These are phyloP conservation scores for Blastomyces emzantsi DNA, from an alignment of 2,329 filamentous ascomycete genomes.

Conservation along the genomic window DNA sequence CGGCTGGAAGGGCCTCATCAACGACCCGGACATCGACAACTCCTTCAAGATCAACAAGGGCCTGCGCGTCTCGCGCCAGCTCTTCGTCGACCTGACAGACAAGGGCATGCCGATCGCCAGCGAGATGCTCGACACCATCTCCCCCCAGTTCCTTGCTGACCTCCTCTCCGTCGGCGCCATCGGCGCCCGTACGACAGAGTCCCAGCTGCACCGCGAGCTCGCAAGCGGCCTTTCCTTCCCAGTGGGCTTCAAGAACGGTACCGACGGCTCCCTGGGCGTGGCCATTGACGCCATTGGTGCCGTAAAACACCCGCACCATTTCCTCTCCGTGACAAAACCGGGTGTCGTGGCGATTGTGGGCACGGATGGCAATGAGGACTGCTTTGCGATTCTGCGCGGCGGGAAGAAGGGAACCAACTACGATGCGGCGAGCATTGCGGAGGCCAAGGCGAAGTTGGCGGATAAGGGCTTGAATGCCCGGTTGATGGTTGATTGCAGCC, in stretches of 20 bases:
- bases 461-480: constrained; percentile 65
- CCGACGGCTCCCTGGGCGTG: constrained; percentile 79
- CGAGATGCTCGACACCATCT: constrained; percentile 98
- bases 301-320: constrained; percentile 86
- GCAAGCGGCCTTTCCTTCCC: constrained; percentile 93
- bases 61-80: constrained; percentile 70
- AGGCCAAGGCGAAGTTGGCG: constrained; percentile 68
- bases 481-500: constrained; percentile 97
- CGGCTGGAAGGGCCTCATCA: constrained; percentile 98
- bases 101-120: constrained; percentile 93
- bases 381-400: constrained; percentile 90
- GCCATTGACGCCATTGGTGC: constrained; percentile 94
- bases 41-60: constrained; percentile 99
- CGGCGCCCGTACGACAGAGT: constrained; percentile 93
- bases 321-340: constrained; percentile 94
- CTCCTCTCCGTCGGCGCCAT: constrained; percentile 85
- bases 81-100: constrained; percentile 86
- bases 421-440: constrained; percentile 72
- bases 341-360: constrained; percentile 92
- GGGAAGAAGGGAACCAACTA: constrained; percentile 93
- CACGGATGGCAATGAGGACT: constrained; percentile 90
- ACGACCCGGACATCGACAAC: constrained; percentile 96
- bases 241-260: constrained; percentile 99
- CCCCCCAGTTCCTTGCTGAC: constrained; percentile 92
- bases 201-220: constrained; percentile 88